Percentiles rank a stretch among this genome's conserved stretches.
Conservation (phyloP, 768 basidiomycete species). For the Suillus cothurnatus region DNA sequence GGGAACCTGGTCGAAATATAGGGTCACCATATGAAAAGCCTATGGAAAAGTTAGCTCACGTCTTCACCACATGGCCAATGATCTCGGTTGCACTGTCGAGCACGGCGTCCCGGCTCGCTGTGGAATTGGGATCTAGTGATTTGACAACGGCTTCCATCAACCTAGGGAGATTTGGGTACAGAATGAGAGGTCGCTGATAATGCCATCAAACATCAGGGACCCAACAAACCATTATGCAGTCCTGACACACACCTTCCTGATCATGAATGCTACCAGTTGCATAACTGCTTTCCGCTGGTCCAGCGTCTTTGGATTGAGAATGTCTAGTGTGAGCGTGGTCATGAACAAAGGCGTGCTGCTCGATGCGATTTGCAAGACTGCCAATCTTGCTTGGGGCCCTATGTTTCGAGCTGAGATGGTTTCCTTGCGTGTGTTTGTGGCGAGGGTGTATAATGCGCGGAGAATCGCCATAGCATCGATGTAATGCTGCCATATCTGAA, state of each 20-base stretch:
- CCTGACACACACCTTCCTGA: slow-evolving; percentile 67
- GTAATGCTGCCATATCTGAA: slow-evolving; percentile 93
- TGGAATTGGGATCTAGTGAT: slow-evolving; percentile 91
- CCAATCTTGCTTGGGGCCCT: slow-evolving; percentile 76
- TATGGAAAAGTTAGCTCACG: slow-evolving; percentile 48
- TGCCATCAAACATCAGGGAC: not conserved
- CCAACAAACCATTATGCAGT: not conserved
- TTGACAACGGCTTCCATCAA: slow-evolving; percentile 96
- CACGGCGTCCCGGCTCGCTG: slow-evolving; percentile 76
- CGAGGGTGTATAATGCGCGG: slow-evolving; percentile 78
- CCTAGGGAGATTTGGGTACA: slow-evolving; percentile 81
- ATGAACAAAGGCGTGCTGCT: slow-evolving; percentile 89
- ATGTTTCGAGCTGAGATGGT: slow-evolving; percentile 66
- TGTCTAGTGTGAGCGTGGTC: slow-evolving; percentile 90
- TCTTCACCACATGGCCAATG: slow-evolving; percentile 90
- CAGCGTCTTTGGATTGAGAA: slow-evolving; percentile 72
- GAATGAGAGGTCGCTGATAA: slow-evolving; percentile 73
- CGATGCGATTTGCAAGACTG: slow-evolving; percentile 83
- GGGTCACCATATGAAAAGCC: not conserved
- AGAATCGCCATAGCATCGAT: slow-evolving; percentile 89
- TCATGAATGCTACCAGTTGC: slow-evolving; percentile 92
- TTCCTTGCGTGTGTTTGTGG: slow-evolving; percentile 75
- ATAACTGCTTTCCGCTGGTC: slow-evolving; percentile 86
- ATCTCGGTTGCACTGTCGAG: slow-evolving; percentile 93
- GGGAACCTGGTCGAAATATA: slow-evolving; percentile 63